These are phyloP conservation scores for Macrolepiota albuminosa DNA, from an alignment of 768 basidiomycete species.

Conservation along the genomic window DNA sequence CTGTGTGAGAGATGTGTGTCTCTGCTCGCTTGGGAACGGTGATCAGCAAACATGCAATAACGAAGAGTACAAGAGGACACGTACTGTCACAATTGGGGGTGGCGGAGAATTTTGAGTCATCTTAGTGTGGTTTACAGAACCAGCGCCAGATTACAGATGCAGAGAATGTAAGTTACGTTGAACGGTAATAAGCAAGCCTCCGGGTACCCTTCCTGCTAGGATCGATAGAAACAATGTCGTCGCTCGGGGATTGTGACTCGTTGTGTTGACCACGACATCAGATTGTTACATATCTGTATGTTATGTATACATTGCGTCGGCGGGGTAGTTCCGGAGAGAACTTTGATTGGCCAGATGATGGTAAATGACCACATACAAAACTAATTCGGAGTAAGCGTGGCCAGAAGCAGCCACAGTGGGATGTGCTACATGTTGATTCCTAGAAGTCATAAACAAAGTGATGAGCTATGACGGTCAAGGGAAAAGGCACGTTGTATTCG, in stretches of 20 bases:
- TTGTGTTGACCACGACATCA: background rate
- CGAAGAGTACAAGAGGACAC: background rate
- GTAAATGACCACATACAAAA: background rate
- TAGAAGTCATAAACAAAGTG: background rate
- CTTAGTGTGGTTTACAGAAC: background rate
- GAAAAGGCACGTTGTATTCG: background rate
- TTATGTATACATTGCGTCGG: background rate
- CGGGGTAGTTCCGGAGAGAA: background rate
- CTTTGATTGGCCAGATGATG: background rate
- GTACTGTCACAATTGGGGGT: conserved; percentile 5
- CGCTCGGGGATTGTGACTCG: too few species aligned
- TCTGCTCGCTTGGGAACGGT: conserved; percentile 20
- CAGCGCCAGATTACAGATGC: background rate
- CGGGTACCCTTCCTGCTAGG: background rate
- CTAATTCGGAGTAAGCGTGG: background rate
- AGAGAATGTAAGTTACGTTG: background rate
- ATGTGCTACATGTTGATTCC: background rate
- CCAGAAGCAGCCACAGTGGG: background rate
- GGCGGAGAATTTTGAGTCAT: background rate
- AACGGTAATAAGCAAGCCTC: background rate
- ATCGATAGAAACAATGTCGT: background rate
- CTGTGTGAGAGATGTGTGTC: conserved; percentile 25
- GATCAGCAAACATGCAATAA: background rate
- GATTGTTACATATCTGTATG: background rate
- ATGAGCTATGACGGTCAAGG: background rate